Conservation (phyloP, 371 early-diverging fungal species). For the Mortierella polycephala region DNA sequence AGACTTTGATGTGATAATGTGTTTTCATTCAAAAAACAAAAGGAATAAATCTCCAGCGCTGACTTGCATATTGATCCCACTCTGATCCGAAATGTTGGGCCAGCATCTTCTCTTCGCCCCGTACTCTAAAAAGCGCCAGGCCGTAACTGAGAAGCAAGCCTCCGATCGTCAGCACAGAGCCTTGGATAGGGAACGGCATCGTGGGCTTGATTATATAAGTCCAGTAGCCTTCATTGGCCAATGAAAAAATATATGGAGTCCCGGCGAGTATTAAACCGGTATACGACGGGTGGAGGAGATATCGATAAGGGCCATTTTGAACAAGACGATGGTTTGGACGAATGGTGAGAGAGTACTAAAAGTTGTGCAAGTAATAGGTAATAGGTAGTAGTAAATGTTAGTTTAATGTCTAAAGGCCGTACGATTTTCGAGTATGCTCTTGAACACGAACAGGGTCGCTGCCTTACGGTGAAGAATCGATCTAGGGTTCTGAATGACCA, state of each 20-base stretch:
- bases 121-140: slow-evolving; percentile 21
- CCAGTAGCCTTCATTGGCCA: slow-evolving; percentile 39
- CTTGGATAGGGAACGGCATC: slow-evolving; percentile 30
- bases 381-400: not conserved
- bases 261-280: slow-evolving; percentile 35
- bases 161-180: not conserved
- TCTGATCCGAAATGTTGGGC: slow-evolving; percentile 39
- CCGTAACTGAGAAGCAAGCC: slow-evolving; percentile 14
- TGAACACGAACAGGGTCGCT: not conserved
- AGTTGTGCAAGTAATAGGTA: not conserved
- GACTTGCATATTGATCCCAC: slow-evolving; percentile 26
- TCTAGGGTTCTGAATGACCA: slow-evolving; percentile 44
- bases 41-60: slow-evolving; percentile 45
- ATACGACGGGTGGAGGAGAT: slow-evolving; percentile 45
- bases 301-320: slow-evolving; percentile 36
- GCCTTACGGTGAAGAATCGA: slow-evolving; percentile 44
- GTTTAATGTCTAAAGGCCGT: not conserved
- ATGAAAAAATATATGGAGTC: slow-evolving; percentile 19
- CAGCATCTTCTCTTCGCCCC: slow-evolving; percentile 43
- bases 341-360: slow-evolving; percentile 34
- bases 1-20: not conserved
- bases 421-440: not conserved
- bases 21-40: slow-evolving; percentile 3
- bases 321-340: slow-evolving; percentile 38
- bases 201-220: slow-evolving; percentile 24